These are phyloP conservation scores for Solanum chilense DNA, from an alignment of 257 asterid species.

Conservation along the genomic window DNA sequence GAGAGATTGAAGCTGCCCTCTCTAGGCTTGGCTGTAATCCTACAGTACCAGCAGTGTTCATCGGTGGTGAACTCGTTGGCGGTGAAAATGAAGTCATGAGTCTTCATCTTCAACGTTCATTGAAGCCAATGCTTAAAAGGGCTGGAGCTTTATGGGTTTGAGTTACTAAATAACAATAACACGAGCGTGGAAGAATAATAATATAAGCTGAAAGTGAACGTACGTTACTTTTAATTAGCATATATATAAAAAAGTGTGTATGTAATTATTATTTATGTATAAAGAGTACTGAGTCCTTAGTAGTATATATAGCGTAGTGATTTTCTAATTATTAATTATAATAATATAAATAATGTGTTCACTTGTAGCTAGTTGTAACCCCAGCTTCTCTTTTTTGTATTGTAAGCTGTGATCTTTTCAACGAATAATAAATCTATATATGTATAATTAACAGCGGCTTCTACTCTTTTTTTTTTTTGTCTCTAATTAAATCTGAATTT, in stretches of 20 bases:
- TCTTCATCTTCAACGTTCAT: slow-evolving; percentile 57
- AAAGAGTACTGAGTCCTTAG: not conserved
- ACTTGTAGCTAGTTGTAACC: not conserved
- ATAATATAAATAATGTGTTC: not conserved
- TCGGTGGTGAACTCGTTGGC: slow-evolving; percentile 58
- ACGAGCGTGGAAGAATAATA: not conserved
- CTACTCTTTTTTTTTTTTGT: not conserved
- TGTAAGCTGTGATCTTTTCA: not conserved
- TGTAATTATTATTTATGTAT: not conserved
- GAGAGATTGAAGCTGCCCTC: slow-evolving; percentile 66
- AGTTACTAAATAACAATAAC: not conserved
- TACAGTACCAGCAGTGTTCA: slow-evolving; percentile 54
- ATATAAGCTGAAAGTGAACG: not conserved
- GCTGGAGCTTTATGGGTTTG: slow-evolving; percentile 82
- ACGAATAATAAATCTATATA: not conserved
- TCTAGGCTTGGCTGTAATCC: slow-evolving; percentile 40
- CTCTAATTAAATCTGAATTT: not conserved
- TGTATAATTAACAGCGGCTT: not conserved
- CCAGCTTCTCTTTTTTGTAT: not conserved
- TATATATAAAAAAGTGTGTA: not conserved
- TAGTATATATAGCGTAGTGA: not conserved
- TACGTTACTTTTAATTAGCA: not conserved
- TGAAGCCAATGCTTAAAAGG: slow-evolving; percentile 54
- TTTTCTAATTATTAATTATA: not conserved
- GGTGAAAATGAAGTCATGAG: slow-evolving; percentile 72